Evolutionary conservation across 345 rosid species (phyloP).

Genomic region (Excoecaria agallocha): DNA sequence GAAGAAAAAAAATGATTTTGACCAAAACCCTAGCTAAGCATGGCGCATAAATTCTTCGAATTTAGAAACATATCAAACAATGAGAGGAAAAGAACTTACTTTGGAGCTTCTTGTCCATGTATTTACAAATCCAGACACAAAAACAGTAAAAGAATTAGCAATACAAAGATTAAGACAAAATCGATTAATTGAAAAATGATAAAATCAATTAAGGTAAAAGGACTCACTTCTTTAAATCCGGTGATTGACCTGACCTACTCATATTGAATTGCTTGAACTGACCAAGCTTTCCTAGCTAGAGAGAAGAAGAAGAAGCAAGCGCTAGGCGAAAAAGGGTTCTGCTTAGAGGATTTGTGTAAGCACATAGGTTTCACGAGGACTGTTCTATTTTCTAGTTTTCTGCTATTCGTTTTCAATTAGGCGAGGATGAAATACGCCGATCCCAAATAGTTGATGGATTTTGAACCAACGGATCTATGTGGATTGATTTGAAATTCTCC

Average conservation of each 20-base stretch:
- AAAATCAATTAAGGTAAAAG: not conserved
- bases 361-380: no score
- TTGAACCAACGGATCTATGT: no score
- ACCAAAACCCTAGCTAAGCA: no score
- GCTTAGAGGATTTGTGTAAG: not conserved
- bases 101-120: slow-evolving; percentile 71
- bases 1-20: no score
- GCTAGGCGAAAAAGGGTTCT: not conserved
- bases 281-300: not conserved
- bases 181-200: not conserved
- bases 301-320: not conserved
- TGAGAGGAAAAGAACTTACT: no score
- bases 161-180: not conserved
- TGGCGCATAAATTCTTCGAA: no score
- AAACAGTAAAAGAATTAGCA: not conserved
- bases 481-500: no score
- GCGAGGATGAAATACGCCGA: no score
- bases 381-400: no score
- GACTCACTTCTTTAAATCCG: slow-evolving; percentile 69
- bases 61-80: no score
- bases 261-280: slow-evolving; percentile 23
- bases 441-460: no score
- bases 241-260: slow-evolving; percentile 87
- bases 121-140: slow-evolving; percentile 36
- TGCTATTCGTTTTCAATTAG: no score